These are phyloP conservation scores for Pseudozyma tsukubaensis DNA, from an alignment of 1,284 basidiomycete species.

Conservation along the genomic window DNA sequence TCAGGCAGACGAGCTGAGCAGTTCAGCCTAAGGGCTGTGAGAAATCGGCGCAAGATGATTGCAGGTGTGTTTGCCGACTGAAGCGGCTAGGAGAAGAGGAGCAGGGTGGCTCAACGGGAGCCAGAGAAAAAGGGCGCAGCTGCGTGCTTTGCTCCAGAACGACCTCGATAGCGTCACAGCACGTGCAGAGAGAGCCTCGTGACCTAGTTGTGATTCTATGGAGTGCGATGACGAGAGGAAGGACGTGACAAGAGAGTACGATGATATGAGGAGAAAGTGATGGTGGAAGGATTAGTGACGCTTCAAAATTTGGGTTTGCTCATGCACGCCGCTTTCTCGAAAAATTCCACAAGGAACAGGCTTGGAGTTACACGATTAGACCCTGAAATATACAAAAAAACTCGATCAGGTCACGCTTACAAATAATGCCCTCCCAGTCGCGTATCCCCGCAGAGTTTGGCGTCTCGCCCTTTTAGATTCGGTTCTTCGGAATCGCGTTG, in stretches of 20 bases:
- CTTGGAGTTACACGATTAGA: conserved; percentile 1
- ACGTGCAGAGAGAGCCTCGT: too few relatives aligned
- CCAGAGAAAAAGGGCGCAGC: too few relatives aligned
- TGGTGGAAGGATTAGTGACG: too few relatives aligned
- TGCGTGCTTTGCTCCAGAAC: too few relatives aligned
- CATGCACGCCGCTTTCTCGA: not conserved
- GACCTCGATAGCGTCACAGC: too few relatives aligned
- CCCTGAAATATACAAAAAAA: conserved; percentile 8
- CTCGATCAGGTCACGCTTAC: conserved; percentile 30
- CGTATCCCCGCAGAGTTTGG: not conserved
- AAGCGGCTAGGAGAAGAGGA: not conserved
- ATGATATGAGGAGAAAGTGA: too few relatives aligned
- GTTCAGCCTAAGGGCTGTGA: conserved; percentile 11
- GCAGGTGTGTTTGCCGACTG: conserved; percentile 4
- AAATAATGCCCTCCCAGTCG: conserved; percentile 15
- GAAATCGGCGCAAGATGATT: conserved; percentile 17
- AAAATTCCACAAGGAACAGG: conserved; percentile 11
- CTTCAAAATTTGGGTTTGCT: too few relatives aligned
- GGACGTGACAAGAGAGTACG: too few relatives aligned
- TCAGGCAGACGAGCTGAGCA: conserved; percentile 7
- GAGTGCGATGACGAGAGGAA: too few relatives aligned
- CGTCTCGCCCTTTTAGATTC: conserved; percentile 1
- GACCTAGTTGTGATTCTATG: too few relatives aligned
- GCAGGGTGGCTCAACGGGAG: not conserved
- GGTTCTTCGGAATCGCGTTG: too few relatives aligned